A percentile compares a stretch with the other conserved stretches of the same genome.
These are phyloP conservation scores for Nevesoporus exiguus DNA, from an alignment of 768 basidiomycete species.

Conservation along the genomic window DNA sequence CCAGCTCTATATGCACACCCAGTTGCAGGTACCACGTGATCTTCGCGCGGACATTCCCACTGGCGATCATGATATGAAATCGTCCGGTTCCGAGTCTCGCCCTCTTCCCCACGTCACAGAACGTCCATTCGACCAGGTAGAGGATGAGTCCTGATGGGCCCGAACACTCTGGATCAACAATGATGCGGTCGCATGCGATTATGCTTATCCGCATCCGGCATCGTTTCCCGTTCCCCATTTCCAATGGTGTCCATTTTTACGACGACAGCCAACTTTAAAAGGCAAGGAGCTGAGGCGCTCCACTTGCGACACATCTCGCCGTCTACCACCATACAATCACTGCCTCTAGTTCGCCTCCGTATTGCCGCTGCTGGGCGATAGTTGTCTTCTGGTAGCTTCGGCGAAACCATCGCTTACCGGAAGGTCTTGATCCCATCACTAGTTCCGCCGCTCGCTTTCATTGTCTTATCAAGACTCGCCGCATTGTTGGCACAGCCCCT, in stretches of 20 bases:
- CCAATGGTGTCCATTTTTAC: slow-evolving; percentile 3
- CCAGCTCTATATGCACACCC: slow-evolving; percentile 5
- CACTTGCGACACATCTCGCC: not conserved
- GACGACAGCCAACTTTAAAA: slow-evolving; percentile 13
- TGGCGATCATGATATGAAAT: slow-evolving; percentile 16
- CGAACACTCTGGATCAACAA: not conserved
- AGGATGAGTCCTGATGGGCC: not conserved
- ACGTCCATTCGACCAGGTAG: slow-evolving; percentile 1
- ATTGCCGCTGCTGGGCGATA: not conserved
- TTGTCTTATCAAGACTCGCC: not conserved
- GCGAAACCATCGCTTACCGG: not conserved
- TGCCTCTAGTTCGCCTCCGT: not conserved
- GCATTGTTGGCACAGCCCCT: not conserved
- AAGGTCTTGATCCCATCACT: not conserved
- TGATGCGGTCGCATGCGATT: slow-evolving; percentile 21
- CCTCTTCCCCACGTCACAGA: slow-evolving; percentile 10
- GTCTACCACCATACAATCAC: not conserved
- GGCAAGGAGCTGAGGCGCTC: not conserved
- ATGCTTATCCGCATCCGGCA: slow-evolving; percentile 14
- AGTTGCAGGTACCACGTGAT: slow-evolving; percentile 8
- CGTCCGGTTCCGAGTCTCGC: slow-evolving; percentile 11
- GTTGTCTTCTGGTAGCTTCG: not conserved
- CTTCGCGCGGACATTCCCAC: slow-evolving; percentile 16
- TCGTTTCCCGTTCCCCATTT: slow-evolving; percentile 9
- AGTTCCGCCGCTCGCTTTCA: not conserved